phyloP scores from a whole-genome alignment of 2,329 filamentous ascomycete species.

The Neonectria neomacrospora region DNA sequence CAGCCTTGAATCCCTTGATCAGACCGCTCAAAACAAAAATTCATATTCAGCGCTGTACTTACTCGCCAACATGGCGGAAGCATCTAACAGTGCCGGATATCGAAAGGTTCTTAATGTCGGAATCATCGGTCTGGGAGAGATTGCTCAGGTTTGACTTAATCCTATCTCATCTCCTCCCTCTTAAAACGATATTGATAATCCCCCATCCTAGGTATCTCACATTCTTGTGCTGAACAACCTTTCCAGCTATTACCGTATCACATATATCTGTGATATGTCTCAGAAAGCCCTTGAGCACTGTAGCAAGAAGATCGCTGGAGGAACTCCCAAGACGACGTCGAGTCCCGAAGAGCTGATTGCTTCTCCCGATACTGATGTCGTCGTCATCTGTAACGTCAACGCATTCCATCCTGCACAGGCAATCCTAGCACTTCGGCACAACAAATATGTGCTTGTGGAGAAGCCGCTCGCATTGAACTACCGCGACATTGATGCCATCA shows the following conservation, averaged over 20 bases:
- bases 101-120: slow-evolving; percentile 20
- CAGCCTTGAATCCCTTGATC: background rate
- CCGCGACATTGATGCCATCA: slow-evolving; percentile 57
- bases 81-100: background rate
- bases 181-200: background rate
- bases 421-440: slow-evolving; percentile 62
- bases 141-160: slow-evolving; percentile 22
- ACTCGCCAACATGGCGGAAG: slow-evolving; percentile 12
- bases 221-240: slow-evolving; percentile 60
- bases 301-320: slow-evolving; percentile 35
- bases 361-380: slow-evolving; percentile 59
- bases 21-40: background rate
- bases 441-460: slow-evolving; percentile 69
- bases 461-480: slow-evolving; percentile 66
- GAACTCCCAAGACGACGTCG: slow-evolving; percentile 46
- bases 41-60: background rate
- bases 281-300: slow-evolving; percentile 43
- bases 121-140: slow-evolving; percentile 26
- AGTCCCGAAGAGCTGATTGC: slow-evolving; percentile 55
- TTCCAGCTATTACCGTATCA: slow-evolving; percentile 56
- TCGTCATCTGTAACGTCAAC: slow-evolving; percentile 64
- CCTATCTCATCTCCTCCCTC: no score
- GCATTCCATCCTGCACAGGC: slow-evolving; percentile 65
- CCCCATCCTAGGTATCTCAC: slow-evolving; percentile 57
- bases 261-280: slow-evolving; percentile 64